A percentile compares a stretch with the other conserved stretches of the same genome.
These are phyloP conservation scores for Luffa aegyptiaca DNA, from an alignment of 306 rosid species.

Conservation along the genomic window DNA sequence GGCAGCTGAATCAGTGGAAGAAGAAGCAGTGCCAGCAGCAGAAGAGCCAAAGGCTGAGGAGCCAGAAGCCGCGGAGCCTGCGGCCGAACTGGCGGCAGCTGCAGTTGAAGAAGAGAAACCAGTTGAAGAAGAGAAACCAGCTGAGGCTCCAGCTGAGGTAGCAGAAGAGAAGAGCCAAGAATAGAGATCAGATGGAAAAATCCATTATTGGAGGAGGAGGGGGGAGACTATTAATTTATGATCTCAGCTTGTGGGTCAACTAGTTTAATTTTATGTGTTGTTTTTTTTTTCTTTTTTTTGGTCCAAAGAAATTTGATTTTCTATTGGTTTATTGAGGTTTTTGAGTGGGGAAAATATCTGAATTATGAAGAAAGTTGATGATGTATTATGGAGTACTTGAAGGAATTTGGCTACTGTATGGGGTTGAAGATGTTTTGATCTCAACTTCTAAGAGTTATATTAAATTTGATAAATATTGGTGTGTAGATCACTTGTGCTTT, in stretches of 20 bases:
- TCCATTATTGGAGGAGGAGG: background rate
- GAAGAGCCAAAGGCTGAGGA: background rate
- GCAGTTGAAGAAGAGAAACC: background rate
- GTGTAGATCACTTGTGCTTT: background rate
- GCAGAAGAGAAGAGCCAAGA: background rate
- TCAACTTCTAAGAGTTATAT: background rate
- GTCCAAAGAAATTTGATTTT: background rate
- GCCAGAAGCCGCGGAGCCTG: background rate
- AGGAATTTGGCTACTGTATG: background rate
- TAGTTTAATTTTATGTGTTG: background rate
- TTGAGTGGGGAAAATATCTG: background rate
- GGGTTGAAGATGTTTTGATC: background rate
- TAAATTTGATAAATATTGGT: background rate
- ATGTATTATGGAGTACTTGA: background rate
- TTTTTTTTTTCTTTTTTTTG: background rate
- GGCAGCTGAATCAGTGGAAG: background rate
- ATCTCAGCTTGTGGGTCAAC: background rate
- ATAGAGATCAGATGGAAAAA: background rate
- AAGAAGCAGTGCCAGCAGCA: background rate
- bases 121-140: background rate
- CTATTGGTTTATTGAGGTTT: conserved; percentile 4
- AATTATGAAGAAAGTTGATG: background rate
- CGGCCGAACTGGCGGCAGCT: background rate
- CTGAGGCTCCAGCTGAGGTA: background rate
- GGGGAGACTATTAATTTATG: background rate